These are phyloP conservation scores for Beauveria brongniartii DNA, from an alignment of 2,329 filamentous ascomycete species.

Conservation along the genomic window DNA sequence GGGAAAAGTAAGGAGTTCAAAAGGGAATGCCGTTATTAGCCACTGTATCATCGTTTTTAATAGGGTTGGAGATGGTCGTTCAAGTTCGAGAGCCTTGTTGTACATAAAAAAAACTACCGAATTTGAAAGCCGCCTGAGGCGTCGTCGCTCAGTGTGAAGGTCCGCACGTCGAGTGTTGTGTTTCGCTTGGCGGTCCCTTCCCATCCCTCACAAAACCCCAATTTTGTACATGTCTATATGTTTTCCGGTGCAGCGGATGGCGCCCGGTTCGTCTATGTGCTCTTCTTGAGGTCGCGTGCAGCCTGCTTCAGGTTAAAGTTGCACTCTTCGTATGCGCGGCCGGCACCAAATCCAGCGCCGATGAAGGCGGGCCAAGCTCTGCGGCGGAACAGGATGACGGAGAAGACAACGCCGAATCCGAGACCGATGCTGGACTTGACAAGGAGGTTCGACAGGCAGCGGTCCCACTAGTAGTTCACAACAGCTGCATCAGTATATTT, in stretches of 20 bases:
- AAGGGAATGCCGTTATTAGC: not conserved
- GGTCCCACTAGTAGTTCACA: conserved; percentile 69
- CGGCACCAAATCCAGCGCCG: conserved; percentile 89
- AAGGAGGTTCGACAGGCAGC: conserved; percentile 92
- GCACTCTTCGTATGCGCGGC: conserved; percentile 96
- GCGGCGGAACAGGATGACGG: conserved; percentile 94
- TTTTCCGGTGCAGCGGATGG: not conserved
- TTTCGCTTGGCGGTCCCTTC: conserved; percentile 3
- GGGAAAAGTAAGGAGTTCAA: conserved; percentile 1
- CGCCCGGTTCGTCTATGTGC: conserved; percentile 25
- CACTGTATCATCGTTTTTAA: not conserved
- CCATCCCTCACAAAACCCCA: not conserved
- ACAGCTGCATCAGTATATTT: conserved; percentile 15
- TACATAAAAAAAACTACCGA: conserved; percentile 12
- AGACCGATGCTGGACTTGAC: conserved; percentile 95
- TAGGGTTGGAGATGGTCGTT: not conserved
- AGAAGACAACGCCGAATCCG: conserved; percentile 97
- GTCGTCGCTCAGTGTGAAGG: not conserved
- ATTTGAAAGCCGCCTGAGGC: not conserved
- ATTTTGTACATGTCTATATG: conserved; percentile 21
- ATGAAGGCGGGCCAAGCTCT: conserved; percentile 92
- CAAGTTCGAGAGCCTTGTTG: conserved; percentile 11
- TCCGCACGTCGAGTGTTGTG: not conserved
- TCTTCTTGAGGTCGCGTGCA: conserved; percentile 47
- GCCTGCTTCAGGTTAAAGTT: conserved; percentile 68